Base-by-base conservation (phyloP, 192 early-diverging fungal species). In the Podila minutissima region DNA sequence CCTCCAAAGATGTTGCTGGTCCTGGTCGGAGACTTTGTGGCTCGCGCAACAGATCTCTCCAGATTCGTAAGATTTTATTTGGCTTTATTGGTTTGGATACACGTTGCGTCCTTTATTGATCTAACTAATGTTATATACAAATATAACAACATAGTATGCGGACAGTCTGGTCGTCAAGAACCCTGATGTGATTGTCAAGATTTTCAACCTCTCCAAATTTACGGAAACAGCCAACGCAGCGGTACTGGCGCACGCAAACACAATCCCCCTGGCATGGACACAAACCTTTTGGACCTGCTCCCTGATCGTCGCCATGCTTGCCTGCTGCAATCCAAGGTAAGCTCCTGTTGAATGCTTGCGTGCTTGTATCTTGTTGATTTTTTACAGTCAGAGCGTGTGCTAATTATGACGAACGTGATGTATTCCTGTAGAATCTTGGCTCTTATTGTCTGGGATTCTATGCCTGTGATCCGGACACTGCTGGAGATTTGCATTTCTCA, bases 401-500 rank as follows among this genome's bases (percentile, higher is more conserved):
- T 46, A 46, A 46, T 46, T 3, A 8, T 46, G 41, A 46, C 3
- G 12, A 41, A 12, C 2, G 1, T 7, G 6, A 20, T 37, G 19
- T 19, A 53, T 8, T 51, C 26, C n/a, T 12, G 11, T 66, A 81
- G 77, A 55, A 73, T 81, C 26, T 61, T 81, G 3, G 77, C 77
- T 12, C 62, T 81, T 48, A 61, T 81, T 35, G 77, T 81, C 5
- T 81, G 77, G 77, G 77, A 81, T 61, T 81, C 77, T 20, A 81
- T 81, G 77, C 77, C 77, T 5, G 77, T 81, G 41, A 67, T 81
- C 20, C 65, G 77, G 5, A 66, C 67, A 9, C 62, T 81, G 11
- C 26, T 81, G 62, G 77, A 81, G 28, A 26, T 81, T 11, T 81
- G 77, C 29, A 69, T 81, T 46, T 81, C 77, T 41, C 77, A 81